These are phyloP conservation scores for Fusarium bactridioides DNA, from an alignment of 2,329 filamentous ascomycete species.

Conservation along the genomic window DNA sequence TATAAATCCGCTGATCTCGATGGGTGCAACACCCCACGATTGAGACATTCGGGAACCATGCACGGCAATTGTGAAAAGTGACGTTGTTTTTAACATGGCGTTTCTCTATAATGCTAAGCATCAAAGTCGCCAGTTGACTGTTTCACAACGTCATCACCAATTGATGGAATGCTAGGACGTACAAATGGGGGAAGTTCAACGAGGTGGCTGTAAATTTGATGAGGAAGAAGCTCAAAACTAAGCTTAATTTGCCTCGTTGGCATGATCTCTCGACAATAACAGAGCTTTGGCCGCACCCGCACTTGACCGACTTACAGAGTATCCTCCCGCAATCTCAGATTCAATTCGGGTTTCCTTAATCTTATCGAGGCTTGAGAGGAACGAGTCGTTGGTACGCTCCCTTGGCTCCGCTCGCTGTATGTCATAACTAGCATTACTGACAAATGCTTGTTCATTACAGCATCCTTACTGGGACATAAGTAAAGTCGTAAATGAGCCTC, in stretches of 20 bases:
- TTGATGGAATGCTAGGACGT: background rate
- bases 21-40: conserved; percentile 18
- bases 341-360: too few species aligned
- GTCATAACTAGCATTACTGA: too few species aligned
- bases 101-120: background rate
- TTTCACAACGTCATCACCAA: background rate
- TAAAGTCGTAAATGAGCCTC: too few species aligned
- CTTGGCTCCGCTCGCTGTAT: too few species aligned
- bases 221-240: conserved; percentile 19
- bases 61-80: conserved; percentile 21
- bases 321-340: background rate
- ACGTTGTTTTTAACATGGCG: background rate
- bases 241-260: conserved; percentile 3
- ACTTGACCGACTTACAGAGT: too few species aligned
- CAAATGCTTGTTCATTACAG: too few species aligned
- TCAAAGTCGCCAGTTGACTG: background rate
- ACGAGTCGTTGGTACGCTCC: too few species aligned
- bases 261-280: background rate
- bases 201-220: background rate
- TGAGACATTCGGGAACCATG: background rate
- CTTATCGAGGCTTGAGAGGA: too few species aligned
- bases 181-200: background rate
- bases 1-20: conserved; percentile 16
- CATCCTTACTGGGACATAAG: too few species aligned
- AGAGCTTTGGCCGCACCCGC: background rate